These are phyloP conservation scores for Lichtheimia ornata DNA, from an alignment of 371 early-diverging fungal species.

Conservation along the genomic window DNA sequence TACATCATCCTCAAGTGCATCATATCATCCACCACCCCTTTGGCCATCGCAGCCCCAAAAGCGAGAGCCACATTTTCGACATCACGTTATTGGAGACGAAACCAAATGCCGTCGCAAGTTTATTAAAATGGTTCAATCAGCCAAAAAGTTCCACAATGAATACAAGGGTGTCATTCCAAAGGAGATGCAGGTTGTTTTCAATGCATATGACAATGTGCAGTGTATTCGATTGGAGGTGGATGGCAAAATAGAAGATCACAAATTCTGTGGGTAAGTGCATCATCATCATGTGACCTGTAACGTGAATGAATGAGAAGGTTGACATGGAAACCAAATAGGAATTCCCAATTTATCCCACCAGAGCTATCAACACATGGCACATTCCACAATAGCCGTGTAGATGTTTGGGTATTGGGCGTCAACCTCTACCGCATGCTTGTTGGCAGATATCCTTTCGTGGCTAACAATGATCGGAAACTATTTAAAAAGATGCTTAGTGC, in stretches of 20 bases:
- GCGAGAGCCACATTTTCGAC: neutral
- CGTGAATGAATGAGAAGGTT: neutral
- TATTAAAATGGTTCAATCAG: conserved; percentile 23
- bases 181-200: conserved; percentile 4
- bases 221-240: conserved; percentile 16
- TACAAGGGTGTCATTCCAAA: conserved; percentile 1
- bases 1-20: neutral
- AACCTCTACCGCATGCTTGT: conserved; percentile 42
- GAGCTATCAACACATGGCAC: conserved; percentile 20
- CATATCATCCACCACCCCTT: conserved; percentile 2
- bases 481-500: conserved; percentile 39
- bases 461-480: conserved; percentile 25
- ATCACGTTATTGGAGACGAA: conserved; percentile 18
- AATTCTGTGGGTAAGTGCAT: conserved; percentile 23
- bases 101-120: conserved; percentile 22
- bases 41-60: conserved; percentile 2
- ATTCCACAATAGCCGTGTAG: conserved; percentile 16
- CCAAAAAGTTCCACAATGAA: conserved; percentile 14
- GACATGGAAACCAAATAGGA: conserved; percentile 12
- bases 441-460: conserved; percentile 40
- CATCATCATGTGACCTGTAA: neutral
- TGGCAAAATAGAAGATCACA: conserved; percentile 13
- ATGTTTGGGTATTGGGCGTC: conserved; percentile 50
- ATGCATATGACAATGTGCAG: conserved; percentile 15
- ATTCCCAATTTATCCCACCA: conserved; percentile 47